Conservation (phyloP, 1,284 basidiomycete genomes). For the Cutaneotrichosporon sp. region DNA sequence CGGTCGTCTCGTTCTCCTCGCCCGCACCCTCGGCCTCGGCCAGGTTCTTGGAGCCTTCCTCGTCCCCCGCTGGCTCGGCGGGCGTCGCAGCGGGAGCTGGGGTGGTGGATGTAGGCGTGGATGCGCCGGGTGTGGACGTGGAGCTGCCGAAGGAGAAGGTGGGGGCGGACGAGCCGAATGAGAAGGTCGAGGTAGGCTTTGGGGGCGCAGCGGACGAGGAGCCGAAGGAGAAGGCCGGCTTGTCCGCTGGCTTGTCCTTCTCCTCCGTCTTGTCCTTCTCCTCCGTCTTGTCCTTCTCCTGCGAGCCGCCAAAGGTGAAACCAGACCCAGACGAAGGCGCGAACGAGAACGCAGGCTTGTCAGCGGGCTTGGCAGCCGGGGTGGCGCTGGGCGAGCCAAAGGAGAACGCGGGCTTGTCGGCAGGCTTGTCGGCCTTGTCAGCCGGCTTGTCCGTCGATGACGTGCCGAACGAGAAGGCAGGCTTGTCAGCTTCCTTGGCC, state of each 20-base stretch:
- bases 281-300: background rate
- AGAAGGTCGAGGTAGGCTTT: constrained; percentile 19
- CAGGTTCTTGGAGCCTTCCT: constrained; percentile 39
- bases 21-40: constrained; percentile 46
- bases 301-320: background rate
- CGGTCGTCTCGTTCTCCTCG: constrained; percentile 77
- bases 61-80: constrained; percentile 23
- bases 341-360: constrained; percentile 30
- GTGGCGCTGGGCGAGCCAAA: constrained; percentile 42
- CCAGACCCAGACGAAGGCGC: constrained; percentile 11
- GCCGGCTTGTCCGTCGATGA: constrained; percentile 1
- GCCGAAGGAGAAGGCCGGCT: constrained; percentile 19
- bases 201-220: constrained; percentile 15
- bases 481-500: background rate
- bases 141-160: constrained; percentile 30
- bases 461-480: constrained; percentile 13
- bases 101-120: constrained; percentile 10
- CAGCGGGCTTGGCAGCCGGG: constrained; percentile 9
- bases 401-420: constrained; percentile 22
- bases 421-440: constrained; percentile 16
- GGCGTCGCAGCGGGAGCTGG: constrained; percentile 12
- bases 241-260: constrained; percentile 14
- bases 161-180: constrained; percentile 16
- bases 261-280: constrained; percentile 1
- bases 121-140: background rate